Base-by-base conservation (phyloP, 2,329 filamentous ascomycete genomes). In the Epichloe bromicola region DNA sequence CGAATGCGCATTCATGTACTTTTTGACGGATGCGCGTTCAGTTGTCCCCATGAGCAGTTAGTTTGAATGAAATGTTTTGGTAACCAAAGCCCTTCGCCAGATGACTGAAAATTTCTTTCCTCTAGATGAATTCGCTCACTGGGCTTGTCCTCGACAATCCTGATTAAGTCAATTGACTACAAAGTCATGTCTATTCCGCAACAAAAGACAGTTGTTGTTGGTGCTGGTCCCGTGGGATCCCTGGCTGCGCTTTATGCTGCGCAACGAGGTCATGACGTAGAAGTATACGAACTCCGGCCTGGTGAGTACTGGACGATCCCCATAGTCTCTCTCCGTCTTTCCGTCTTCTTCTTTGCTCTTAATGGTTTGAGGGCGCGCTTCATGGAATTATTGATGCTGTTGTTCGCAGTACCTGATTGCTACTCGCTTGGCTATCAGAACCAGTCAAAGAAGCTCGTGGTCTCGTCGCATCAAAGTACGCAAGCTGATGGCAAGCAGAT, bases 171-270 rank as follows among this genome's bases (percentile, higher is more conserved):
- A 14, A 7, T 15, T 7, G 17, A 26, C 20, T 10, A 23, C 36
- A 40, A 17, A 38, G 34, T 19, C 5, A 54, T 54, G 52, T 41
- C 39, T 5, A 14, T 40, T 17, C 46, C 46, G 11, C 52, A 87
- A 60, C 52, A 87, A 60, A 93, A 88, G 67, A 80, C 86, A 51
- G 77, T 95, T 19, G 78, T 98, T 45, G 84, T 98, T 46, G 93
- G 93, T 50, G 93, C 90, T 50, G 93, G 93, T 2, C 93, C 93
- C 0, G 93, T 98, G 7, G 93, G 93, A 39, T 88, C 90, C 11
- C 73, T 98, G 41, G 90, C 93, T 23, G 93, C 89, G 42, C 72
- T 98, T 5, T 98, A 97, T 71, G 91, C 93, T 50, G 91, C 93
- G 3, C 79, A 85, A 58, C 77, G 91, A 65, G 93, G 90, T 42